Conservation (phyloP, 2,329 filamentous ascomycete species). For the Colletotrichum spinosum region DNA sequence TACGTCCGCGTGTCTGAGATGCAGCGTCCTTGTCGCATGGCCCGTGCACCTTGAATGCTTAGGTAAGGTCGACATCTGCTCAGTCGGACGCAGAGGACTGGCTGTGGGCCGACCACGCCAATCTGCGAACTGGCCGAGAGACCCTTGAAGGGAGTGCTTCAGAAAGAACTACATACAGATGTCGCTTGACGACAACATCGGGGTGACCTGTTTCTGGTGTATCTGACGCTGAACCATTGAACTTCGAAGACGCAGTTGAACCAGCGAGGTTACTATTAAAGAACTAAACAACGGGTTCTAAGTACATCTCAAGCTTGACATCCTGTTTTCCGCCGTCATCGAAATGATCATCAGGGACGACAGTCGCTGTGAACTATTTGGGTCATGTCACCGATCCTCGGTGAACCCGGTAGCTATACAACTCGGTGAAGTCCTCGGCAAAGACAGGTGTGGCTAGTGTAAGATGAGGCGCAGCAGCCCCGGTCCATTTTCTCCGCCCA, state of each 20-base stretch:
- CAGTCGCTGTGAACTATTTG: neutral
- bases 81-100: no score
- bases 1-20: constrained; percentile 34
- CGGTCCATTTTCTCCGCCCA: neutral
- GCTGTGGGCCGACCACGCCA: neutral
- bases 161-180: no score
- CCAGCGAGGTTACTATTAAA: no score
- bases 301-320: neutral
- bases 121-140: no score
- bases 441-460: neutral
- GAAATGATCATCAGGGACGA: neutral
- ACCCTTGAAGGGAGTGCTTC: no score
- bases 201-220: no score
- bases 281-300: neutral
- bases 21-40: constrained; percentile 32
- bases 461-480: neutral
- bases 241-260: no score
- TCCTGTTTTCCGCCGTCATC: no score
- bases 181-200: no score
- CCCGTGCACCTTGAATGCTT: constrained; percentile 36
- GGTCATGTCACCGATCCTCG: neutral
- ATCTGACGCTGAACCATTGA: no score
- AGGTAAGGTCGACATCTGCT: constrained; percentile 17
- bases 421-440: neutral
- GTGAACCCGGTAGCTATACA: constrained; percentile 1